These are phyloP conservation scores for Dipteronia sinensis DNA, from an alignment of 345 rosid species.

Conservation along the genomic window DNA sequence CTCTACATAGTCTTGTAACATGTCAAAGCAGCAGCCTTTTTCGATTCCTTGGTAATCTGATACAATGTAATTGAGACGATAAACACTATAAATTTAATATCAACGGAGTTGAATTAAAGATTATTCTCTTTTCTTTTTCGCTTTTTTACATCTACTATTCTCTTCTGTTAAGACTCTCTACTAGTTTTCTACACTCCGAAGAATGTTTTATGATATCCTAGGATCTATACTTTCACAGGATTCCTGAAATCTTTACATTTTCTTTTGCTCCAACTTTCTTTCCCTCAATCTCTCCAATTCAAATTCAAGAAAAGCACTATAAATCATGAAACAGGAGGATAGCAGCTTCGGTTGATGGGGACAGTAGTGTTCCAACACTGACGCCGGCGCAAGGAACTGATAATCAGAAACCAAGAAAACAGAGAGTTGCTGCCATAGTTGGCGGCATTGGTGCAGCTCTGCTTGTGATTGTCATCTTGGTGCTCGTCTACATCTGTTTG, in stretches of 20 bases:
- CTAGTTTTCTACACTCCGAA: background rate
- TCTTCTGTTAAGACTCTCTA: no score
- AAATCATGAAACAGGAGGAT: slow-evolving; percentile 31
- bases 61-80: background rate
- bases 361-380: slow-evolving; percentile 41
- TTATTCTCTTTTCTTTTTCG: background rate
- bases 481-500: slow-evolving; percentile 44
- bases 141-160: no score
- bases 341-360: slow-evolving; percentile 27
- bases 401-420: slow-evolving; percentile 34
- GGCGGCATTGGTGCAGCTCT: slow-evolving; percentile 42
- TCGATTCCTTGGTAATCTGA: background rate
- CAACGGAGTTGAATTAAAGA: background rate
- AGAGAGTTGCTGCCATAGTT: slow-evolving; percentile 37
- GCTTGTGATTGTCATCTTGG: slow-evolving; percentile 35
- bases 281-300: slow-evolving; percentile 21
- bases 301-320: slow-evolving; percentile 26
- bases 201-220: slow-evolving; percentile 1
- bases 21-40: background rate
- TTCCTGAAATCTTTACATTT: slow-evolving; percentile 29
- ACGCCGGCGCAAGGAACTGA: slow-evolving; percentile 35
- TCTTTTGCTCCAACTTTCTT: slow-evolving; percentile 27
- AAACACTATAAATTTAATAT: background rate
- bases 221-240: slow-evolving; percentile 24
- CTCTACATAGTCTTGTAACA: background rate